Conservation (phyloP, 2,329 filamentous ascomycete genomes). For the Orbilia oligospora region DNA sequence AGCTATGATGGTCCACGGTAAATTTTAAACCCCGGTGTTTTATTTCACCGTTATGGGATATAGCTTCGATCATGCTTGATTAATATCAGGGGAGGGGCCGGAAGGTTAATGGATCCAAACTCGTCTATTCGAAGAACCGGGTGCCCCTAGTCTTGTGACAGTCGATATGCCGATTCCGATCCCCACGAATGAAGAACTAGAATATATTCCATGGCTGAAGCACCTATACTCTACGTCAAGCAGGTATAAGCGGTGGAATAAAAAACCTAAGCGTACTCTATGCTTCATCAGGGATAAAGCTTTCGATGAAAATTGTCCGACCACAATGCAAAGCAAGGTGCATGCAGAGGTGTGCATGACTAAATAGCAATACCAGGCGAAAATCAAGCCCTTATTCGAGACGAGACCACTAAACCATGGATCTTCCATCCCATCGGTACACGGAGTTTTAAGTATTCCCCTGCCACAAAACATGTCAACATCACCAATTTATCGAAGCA, state of each 20-base stretch:
- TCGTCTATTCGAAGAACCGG: neutral
- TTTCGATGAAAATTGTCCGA: conserved; percentile 19
- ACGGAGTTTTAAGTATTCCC: neutral
- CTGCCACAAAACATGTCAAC: neutral
- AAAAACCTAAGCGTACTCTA: conserved; percentile 6
- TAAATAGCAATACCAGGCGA: neutral
- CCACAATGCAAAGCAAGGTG: neutral
- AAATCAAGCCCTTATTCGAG: neutral
- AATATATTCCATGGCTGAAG: neutral
- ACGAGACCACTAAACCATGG: neutral
- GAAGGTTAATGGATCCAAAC: neutral
- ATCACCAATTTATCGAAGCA: too few relatives aligned
- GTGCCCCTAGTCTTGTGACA: neutral
- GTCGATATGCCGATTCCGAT: conserved; percentile 19
- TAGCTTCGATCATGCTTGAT: neutral
- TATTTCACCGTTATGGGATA: conserved; percentile 51
- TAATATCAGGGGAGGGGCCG: neutral
- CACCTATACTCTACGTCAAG: neutral
- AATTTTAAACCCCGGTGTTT: conserved; percentile 44
- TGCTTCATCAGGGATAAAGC: conserved; percentile 1
- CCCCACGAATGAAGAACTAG: neutral
- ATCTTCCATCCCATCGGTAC: neutral
- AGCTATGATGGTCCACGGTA: conserved; percentile 4
- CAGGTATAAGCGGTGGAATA: conserved; percentile 32
- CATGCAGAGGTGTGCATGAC: neutral